Base-by-base conservation (phyloP, 2,329 filamentous ascomycete species). In the Pestalotiopsis sp. region DNA sequence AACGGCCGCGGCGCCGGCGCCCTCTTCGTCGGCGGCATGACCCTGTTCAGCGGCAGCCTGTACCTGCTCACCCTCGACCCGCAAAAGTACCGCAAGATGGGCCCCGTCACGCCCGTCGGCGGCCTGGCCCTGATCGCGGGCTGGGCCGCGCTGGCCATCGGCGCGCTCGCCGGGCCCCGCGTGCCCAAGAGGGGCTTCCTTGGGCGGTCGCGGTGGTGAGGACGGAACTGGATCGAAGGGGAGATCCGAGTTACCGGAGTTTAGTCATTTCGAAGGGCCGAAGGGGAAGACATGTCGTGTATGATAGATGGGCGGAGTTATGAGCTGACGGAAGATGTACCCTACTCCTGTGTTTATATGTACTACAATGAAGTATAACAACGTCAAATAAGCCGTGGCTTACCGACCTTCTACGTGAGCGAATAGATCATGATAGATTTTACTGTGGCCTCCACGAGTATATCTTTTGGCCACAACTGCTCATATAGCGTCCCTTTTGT, bases 51-150 rank as follows among this genome's bases (percentile, higher is more conserved):
- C 69, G 90, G 90, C 1, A 88, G 85, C 75, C 85, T 92, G 71
- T 92, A 92, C 77, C 81, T 88, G 11, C 83, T 92, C 11, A 83
- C 87, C 0, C 80, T 92, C n/a, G 86, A 91, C 78, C 86, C 89
- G 23, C 83, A 87, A 73, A 80, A 84, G 36, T 91, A 90, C 80
- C 86, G 85, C 75, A 80, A 82, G 67, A 69, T 92, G 71, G 90
- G 90, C 0, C 90, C 90, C 0, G 85, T 91, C 13, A 92, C 90
- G 64, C 90, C 90, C 14, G 69, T 92, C 1, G 90, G 90, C 0
- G 90, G 90, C 0, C 71, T 90, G 64, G 90, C 86, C 69, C 80
- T 92, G 71, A 92, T 92, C 75, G 88, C 84, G 1, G 90, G 90
- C 0, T 92, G 89, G 90, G 76, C 87, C 66, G 77, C 80, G 27